Conservation (phyloP, 179 eudicot species). For the Kewa caespitosa region DNA sequence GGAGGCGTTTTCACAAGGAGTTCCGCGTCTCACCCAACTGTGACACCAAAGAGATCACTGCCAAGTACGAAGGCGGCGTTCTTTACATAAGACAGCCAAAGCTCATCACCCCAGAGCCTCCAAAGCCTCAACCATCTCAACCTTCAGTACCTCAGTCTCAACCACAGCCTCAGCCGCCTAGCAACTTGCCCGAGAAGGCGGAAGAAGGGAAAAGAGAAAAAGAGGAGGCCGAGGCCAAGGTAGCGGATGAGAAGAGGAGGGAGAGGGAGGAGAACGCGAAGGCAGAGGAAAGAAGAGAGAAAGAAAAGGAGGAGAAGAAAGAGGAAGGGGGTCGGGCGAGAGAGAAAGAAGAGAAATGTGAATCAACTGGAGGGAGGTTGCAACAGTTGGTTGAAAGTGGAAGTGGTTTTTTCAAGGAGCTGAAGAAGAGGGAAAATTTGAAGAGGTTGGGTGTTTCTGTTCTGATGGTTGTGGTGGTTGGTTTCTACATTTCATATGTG, state of each 20-base stretch:
- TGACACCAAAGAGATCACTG: slow-evolving; percentile 51
- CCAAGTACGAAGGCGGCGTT: slow-evolving; percentile 51
- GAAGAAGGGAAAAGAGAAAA: neutral
- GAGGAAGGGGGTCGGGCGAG: too few relatives aligned
- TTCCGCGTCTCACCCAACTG: slow-evolving; percentile 39
- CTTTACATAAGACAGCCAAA: slow-evolving; percentile 57
- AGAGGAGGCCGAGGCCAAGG: too few relatives aligned
- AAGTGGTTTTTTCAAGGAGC: slow-evolving; percentile 27
- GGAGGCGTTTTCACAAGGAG: slow-evolving; percentile 52
- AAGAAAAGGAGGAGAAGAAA: neutral
- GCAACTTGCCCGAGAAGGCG: neutral
- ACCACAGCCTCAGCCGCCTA: neutral
- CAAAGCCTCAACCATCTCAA: neutral
- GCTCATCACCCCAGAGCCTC: slow-evolving; percentile 26
- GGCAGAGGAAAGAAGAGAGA: neutral
- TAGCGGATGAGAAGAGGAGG: neutral
- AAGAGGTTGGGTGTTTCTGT: slow-evolving; percentile 31
- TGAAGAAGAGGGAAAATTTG: slow-evolving; percentile 35
- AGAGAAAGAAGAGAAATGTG: neutral
- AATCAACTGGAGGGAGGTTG: neutral
- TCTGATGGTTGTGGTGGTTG: slow-evolving; percentile 34
- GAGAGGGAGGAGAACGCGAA: slow-evolving; percentile 3
- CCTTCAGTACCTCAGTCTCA: neutral
- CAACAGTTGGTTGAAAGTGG: slow-evolving; percentile 11
- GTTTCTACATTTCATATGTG: slow-evolving; percentile 30